Percentiles rank a stretch among this genome's conserved stretches.
Evolutionary conservation across 768 basidiomycete species (phyloP).

Genomic region (Rhodosporidiobolus sp.): DNA sequence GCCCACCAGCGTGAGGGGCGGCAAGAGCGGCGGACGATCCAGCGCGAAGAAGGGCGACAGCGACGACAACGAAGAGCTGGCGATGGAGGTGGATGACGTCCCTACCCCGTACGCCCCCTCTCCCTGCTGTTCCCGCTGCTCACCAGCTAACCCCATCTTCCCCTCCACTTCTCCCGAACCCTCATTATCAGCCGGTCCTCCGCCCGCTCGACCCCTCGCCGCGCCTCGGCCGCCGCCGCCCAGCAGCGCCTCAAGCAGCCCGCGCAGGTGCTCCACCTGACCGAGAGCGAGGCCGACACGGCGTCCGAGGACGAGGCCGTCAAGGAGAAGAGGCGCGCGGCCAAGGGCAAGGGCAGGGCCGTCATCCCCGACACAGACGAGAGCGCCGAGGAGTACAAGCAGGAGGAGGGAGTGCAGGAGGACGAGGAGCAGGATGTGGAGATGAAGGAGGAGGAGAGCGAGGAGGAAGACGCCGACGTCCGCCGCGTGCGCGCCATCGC

Average conservation of each 20-base stretch:
- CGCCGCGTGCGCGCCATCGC: background rate
- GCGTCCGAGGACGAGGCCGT: background rate
- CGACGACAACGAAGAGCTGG: constrained; percentile 1
- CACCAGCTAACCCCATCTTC: background rate
- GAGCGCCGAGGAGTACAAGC: background rate
- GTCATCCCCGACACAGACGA: constrained; percentile 4
- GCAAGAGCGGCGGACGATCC: background rate
- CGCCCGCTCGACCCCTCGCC: constrained; percentile 9
- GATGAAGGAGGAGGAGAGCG: background rate
- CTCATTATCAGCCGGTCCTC: background rate
- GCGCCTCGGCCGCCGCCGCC: constrained; percentile 4
- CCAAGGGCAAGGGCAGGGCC: constrained; percentile 27
- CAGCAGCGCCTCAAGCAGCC: background rate
- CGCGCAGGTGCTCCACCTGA: background rate
- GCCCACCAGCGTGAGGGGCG: constrained; percentile 12
- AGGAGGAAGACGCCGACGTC: constrained; percentile 6
- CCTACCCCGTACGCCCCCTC: background rate
- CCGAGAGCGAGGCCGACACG: background rate
- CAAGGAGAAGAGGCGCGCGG: background rate
- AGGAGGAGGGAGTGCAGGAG: background rate
- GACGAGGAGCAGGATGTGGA: background rate
- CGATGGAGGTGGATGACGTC: background rate
- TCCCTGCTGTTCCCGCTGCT: no score
- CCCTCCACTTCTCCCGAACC: background rate
- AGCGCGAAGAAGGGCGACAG: background rate